Base-by-base conservation (phyloP, 2,329 filamentous ascomycete species). In the Neoarthrinium moseri region DNA sequence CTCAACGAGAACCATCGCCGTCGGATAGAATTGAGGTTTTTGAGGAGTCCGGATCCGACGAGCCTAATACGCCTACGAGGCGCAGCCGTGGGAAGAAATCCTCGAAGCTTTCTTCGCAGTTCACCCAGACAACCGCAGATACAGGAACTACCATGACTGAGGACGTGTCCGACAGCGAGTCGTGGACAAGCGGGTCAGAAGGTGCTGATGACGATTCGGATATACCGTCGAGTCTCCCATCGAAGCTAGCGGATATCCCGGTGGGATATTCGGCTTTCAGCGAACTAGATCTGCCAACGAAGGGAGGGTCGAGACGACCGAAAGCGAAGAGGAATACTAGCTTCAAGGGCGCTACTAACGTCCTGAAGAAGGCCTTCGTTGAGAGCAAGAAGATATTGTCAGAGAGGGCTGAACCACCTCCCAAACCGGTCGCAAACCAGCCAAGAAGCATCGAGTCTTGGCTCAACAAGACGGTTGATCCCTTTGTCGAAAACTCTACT, bases 191-290 rank as follows among this genome's bases (percentile, higher is more conserved):
- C 40, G 57, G 54, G 13, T 73, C 69, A 3, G 61, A 52, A 39
- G 56, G 52, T 12, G 72, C 69, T 2, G 61, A 51, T n/a, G 43
- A 43, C 12, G 54, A 59, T 15, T 64, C 63, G 7, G 57, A 68
- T 6, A 58, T 63, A n/a, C 67, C 66, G 6, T 71, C 71, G 3
- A 74, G 64, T 30, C 55, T 66, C 6, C 61, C 73, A 4, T 72
- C 70, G 26, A 80, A 80, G 3, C 58, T 84, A 26, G 79, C 78
- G 13, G 80, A 84, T 29, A 79, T 85, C 39, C 81, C 81, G 0
- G 77, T 84, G 58, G 82, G 82, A 5, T 78, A 79, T 51, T 85
- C 82, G 15, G 82, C 82, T n/a, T 85, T 86, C 53, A 85, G 80
- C 52, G 80, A 81, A 55, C 68, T 85, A 6, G 81, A 84, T 43